Evolutionary conservation across 2,329 filamentous ascomycete species (phyloP).

Genomic region (Ophiocordyceps camponoti-saundersi): DNA sequence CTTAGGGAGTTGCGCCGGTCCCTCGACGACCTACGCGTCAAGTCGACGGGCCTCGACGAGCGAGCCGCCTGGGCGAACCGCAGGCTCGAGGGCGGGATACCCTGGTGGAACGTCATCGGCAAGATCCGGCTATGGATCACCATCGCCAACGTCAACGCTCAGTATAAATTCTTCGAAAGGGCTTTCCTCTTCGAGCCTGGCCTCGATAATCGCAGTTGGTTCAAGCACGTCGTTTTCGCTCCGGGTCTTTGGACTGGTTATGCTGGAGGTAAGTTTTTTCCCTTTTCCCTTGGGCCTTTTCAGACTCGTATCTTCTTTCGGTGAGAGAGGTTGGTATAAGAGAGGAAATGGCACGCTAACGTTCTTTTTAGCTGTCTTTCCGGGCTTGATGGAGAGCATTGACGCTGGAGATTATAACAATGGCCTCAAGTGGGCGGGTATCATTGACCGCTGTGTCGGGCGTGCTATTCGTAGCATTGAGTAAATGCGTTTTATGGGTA

Average conservation of each 20-base stretch:
- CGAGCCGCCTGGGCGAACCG: constrained; percentile 22
- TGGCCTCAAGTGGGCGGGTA: constrained; percentile 39
- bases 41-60: constrained; percentile 27
- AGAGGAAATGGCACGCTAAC: neutral
- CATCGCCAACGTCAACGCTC: constrained; percentile 53
- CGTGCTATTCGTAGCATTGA: constrained; percentile 25
- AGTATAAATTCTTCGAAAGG: constrained; percentile 73
- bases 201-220: constrained; percentile 69
- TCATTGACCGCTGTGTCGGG: constrained; percentile 34
- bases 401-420: constrained; percentile 40
- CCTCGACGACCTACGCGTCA: constrained; percentile 18
- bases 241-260: constrained; percentile 88
- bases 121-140: constrained; percentile 45
- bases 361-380: constrained; percentile 34
- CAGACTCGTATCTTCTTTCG: no score
- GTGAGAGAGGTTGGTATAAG: no score
- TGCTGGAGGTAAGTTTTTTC: constrained; percentile 43
- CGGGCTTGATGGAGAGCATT: constrained; percentile 44
- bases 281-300: no score
- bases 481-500: constrained; percentile 1
- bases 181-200: constrained; percentile 62
- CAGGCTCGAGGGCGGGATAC: constrained; percentile 35
- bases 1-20: constrained; percentile 21
- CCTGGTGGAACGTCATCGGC: constrained; percentile 65
- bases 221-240: constrained; percentile 89